Base-by-base conservation (phyloP, 2,329 filamentous ascomycete species). In the Neoascochyta sp. region DNA sequence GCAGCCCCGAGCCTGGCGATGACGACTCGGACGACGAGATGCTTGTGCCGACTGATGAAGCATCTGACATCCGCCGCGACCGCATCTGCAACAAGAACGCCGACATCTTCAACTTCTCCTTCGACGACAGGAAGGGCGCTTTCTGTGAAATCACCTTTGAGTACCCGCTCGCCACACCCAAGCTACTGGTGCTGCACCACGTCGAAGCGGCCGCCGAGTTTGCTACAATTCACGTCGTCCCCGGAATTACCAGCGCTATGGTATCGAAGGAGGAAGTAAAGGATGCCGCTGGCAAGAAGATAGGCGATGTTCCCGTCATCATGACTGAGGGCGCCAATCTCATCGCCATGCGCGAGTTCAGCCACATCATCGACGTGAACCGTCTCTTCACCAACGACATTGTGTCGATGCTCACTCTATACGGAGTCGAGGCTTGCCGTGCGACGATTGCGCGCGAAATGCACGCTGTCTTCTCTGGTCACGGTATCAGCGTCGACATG, bases 401-500 rank as follows among this genome's bases (percentile, higher is more conserved):
- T 44, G 81, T 81, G 19, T 79, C 88, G 20, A 85, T 96, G 62
- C 78, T 96, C 9, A 70, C 74, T 14, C 75, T 85, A 29, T 98
- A 96, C 60, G 92, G 92, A 45, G 88, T 98, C 4, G 92, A 98
- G 67, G 92, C 92, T 1, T 88, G 86, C 24, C 85, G 93, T 14
- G 80, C 75, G 43, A 86, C 80, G 45, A 96, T 98, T 54, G 83
- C 95, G 24, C 76, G 76, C 35, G 92, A 98, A 67, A 78, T 98
- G 55, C 76, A 80, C 32, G 76, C 75, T 23, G 90, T 98, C 41
- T 98, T 98, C 73, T 74, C 75, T 27, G 81, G 83, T 56, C 90
- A 98, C 78, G 86, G 86, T 55, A 98, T 98, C 69, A 76, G 74
- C 37, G 92, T 98, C 29, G 89, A 98, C 62, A 80, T 83, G 45